These are phyloP conservation scores for Solanum bukasovii DNA, from an alignment of 257 asterid species.

Conservation along the genomic window DNA sequence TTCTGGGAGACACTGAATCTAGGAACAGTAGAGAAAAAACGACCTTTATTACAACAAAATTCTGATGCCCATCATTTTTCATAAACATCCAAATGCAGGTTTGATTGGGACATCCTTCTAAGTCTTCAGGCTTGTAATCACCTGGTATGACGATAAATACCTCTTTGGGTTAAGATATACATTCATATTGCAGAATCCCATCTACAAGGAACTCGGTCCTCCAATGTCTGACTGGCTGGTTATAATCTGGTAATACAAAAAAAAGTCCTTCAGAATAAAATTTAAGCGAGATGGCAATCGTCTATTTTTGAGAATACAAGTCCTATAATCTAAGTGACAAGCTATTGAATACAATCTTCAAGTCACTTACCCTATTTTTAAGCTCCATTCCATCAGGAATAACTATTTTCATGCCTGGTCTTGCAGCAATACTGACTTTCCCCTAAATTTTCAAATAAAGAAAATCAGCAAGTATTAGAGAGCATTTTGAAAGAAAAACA, in stretches of 20 bases:
- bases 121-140: background rate
- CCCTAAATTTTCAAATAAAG: constrained; percentile 34
- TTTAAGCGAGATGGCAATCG: background rate
- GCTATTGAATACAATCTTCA: background rate
- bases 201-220: background rate
- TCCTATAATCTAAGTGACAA: background rate
- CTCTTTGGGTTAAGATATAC: background rate
- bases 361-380: constrained; percentile 47
- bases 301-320: background rate
- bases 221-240: constrained; percentile 1
- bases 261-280: background rate
- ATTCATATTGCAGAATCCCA: background rate
- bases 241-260: background rate
- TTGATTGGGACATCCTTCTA: background rate
- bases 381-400: constrained; percentile 62
- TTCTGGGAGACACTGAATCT: background rate
- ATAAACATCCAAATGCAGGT: background rate
- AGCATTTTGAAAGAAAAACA: background rate
- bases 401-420: constrained; percentile 38
- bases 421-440: constrained; percentile 46
- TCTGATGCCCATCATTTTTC: background rate
- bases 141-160: background rate
- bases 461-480: background rate
- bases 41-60: background rate
- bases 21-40: background rate